phyloP scores from a whole-genome alignment of 2,329 filamentous ascomycete species.

The Pseudohalonectria lignicola region DNA sequence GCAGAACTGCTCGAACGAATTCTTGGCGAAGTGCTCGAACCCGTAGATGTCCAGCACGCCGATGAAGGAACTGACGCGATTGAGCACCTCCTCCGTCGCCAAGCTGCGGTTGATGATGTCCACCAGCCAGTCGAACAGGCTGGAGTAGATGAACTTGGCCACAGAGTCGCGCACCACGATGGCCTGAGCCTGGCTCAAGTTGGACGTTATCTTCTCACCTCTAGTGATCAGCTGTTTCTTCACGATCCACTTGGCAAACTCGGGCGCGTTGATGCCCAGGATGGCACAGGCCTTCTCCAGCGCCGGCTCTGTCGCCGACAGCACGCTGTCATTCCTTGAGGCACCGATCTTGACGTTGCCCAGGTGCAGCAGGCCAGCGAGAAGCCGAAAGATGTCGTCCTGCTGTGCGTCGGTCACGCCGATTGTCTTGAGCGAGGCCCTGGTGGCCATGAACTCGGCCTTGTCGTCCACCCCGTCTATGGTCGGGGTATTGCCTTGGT shows the following conservation, averaged over 20 bases:
- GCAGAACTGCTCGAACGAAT: constrained; percentile 99
- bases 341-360: constrained; percentile 95
- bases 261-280: constrained; percentile 73
- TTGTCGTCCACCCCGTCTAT: constrained; percentile 96
- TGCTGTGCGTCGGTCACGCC: constrained; percentile 70
- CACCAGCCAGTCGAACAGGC: constrained; percentile 98
- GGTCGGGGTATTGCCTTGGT: constrained; percentile 81
- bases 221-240: constrained; percentile 97
- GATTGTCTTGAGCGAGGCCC: constrained; percentile 76
- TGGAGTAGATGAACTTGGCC: constrained; percentile 97
- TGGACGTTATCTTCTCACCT: constrained; percentile 95
- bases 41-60: constrained; percentile 98
- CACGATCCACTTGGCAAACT: constrained; percentile 95
- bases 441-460: constrained; percentile 83
- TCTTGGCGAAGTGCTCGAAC: constrained; percentile 98
- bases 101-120: constrained; percentile 88
- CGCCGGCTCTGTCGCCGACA: constrained; percentile 71
- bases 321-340: constrained; percentile 75
- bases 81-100: constrained; percentile 78
- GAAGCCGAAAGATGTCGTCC: constrained; percentile 73
- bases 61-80: constrained; percentile 79
- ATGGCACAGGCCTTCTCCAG: constrained; percentile 72
- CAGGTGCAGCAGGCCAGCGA: constrained; percentile 85
- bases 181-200: constrained; percentile 86
- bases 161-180: constrained; percentile 93